Conservation (phyloP, 2,329 filamentous ascomycete genomes). For the Fusarium udum region DNA sequence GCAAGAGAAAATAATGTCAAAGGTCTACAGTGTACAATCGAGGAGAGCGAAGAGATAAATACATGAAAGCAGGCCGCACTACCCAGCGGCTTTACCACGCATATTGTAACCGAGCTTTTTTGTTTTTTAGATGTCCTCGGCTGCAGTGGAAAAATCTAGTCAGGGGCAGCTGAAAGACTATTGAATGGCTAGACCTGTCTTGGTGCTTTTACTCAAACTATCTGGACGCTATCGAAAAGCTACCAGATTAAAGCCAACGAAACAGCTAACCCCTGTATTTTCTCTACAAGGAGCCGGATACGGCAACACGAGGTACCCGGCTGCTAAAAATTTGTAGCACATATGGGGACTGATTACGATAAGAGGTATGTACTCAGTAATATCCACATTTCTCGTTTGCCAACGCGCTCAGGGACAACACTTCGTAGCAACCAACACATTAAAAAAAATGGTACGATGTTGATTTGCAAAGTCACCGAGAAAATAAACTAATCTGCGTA, state of each 20-base stretch:
- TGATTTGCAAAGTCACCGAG: not conserved
- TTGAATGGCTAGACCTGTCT: not conserved
- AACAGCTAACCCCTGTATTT: not conserved
- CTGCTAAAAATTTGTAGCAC: accelerated
- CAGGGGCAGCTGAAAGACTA: not conserved
- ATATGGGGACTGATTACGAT: not conserved
- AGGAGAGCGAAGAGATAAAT: not conserved
- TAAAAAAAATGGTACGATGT: not conserved
- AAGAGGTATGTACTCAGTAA: not conserved
- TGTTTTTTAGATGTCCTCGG: not conserved
- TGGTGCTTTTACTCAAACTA: not conserved
- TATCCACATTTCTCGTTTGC: not conserved
- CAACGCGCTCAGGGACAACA: not conserved
- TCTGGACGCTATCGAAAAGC: not conserved
- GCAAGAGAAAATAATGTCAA: not conserved
- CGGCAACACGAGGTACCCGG: not conserved
- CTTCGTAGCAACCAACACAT: not conserved
- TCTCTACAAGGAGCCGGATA: not conserved
- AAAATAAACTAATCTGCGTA: accelerated
- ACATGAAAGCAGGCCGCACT: not conserved
- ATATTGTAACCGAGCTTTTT: not conserved
- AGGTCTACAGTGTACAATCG: no score
- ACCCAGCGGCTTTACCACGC: not conserved
- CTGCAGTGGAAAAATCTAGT: not conserved
- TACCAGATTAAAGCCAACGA: not conserved